These are phyloP conservation scores for Sporothrix luriei DNA, from an alignment of 2,329 filamentous ascomycete species.

Conservation along the genomic window DNA sequence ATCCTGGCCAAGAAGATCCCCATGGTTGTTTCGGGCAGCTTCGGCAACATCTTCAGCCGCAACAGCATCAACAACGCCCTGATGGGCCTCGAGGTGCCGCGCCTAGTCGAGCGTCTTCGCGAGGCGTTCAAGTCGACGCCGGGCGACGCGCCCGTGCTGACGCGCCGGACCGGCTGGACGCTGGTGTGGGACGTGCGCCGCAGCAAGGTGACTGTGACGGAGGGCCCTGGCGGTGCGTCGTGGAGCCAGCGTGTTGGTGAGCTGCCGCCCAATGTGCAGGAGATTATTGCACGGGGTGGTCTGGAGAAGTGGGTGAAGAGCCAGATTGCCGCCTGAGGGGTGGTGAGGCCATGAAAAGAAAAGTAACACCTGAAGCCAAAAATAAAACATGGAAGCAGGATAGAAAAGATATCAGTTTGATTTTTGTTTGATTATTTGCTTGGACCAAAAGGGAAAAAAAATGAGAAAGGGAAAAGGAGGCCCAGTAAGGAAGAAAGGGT, in stretches of 20 bases:
- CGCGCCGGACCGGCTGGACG: conserved; percentile 79
- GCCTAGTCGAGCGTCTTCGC: conserved; percentile 66
- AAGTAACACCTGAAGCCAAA: neutral
- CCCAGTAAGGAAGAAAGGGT: neutral
- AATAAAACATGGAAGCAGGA: neutral
- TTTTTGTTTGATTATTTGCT: conserved; percentile 25
- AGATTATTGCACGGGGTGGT: conserved; percentile 76
- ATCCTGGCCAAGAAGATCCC: conserved; percentile 80
- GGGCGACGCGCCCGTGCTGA: conserved; percentile 51
- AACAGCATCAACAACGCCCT: conserved; percentile 72
- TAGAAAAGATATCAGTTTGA: conserved; percentile 27
- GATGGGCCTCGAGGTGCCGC: conserved; percentile 70
- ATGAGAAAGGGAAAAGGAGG: neutral
- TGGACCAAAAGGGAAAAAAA: neutral
- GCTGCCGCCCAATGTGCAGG: conserved; percentile 69
- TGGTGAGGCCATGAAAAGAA: neutral
- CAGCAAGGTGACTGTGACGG: conserved; percentile 69
- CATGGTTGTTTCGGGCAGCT: conserved; percentile 77
- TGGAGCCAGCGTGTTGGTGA: conserved; percentile 76
- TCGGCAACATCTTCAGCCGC: conserved; percentile 77
- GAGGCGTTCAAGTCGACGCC: conserved; percentile 52
- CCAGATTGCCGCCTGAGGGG: conserved; percentile 53
- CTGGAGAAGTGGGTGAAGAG: conserved; percentile 81
- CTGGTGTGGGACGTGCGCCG: conserved; percentile 77
- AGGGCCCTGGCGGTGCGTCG: conserved; percentile 65